Evolutionary conservation across 306 rosid species (phyloP).

Genomic region (Gastrolobium villosum): DNA sequence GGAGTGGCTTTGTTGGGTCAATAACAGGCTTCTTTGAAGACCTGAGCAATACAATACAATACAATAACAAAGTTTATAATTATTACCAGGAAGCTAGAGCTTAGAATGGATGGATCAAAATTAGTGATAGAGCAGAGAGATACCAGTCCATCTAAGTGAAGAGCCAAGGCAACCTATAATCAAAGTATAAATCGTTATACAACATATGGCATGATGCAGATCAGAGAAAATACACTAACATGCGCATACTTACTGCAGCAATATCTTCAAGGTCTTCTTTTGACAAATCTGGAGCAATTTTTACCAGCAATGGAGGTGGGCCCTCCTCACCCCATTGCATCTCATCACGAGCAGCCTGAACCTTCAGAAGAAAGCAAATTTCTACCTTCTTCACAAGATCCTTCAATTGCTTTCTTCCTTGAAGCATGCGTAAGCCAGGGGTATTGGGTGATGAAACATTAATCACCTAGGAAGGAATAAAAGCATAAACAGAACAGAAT

Average conservation of each 20-base stretch:
- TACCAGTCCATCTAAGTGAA: slow-evolving; percentile 98
- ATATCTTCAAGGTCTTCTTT: slow-evolving; percentile 98
- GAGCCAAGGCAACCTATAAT: slow-evolving; percentile 85
- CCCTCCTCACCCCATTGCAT: slow-evolving; percentile 99
- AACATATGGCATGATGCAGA: slow-evolving; percentile 36
- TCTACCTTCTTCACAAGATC: slow-evolving; percentile 96
- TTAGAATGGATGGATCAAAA: too few relatives aligned
- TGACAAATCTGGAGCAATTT: too few relatives aligned
- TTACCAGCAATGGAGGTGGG: slow-evolving; percentile 98
- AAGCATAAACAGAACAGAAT: slow-evolving; percentile 19
- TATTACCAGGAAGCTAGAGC: too few relatives aligned
- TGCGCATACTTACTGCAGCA: slow-evolving; percentile 80
- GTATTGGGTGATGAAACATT: slow-evolving; percentile 99
- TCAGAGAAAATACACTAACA: slow-evolving; percentile 25
- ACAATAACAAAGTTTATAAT: not conserved
- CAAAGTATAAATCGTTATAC: slow-evolving; percentile 50
- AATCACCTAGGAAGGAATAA: slow-evolving; percentile 69
- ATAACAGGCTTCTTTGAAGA: slow-evolving; percentile 87
- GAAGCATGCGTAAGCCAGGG: slow-evolving; percentile 98
- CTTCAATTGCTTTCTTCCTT: slow-evolving; percentile 96
- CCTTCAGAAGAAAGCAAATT: slow-evolving; percentile 60
- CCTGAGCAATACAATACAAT: slow-evolving; percentile 49
- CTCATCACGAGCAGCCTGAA: slow-evolving; percentile 98
- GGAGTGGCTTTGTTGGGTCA: slow-evolving; percentile 81
- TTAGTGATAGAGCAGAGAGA: slow-evolving; percentile 39